Conservation (phyloP, 2,329 filamentous ascomycete species). For the Pseudogymnoascus sp. region DNA sequence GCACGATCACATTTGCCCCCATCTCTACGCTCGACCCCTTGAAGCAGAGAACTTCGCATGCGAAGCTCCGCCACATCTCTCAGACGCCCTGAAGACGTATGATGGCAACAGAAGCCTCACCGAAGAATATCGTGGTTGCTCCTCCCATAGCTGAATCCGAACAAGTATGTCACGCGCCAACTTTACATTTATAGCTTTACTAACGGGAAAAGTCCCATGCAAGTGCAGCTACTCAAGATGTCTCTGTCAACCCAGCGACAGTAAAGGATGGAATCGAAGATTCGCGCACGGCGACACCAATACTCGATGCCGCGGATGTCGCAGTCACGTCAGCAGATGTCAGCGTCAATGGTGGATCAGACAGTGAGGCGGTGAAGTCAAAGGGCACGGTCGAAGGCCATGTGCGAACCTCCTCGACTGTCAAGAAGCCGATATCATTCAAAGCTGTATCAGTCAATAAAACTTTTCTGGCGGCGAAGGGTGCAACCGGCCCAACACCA, state of each 20-base stretch:
- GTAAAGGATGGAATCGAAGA: slow-evolving; percentile 42
- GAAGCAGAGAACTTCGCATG: slow-evolving; percentile 24
- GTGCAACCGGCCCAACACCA: slow-evolving; percentile 34
- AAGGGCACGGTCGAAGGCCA: slow-evolving; percentile 51
- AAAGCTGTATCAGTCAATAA: slow-evolving; percentile 82
- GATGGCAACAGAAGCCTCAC: slow-evolving; percentile 56
- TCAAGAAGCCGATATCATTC: slow-evolving; percentile 71
- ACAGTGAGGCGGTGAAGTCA: slow-evolving; percentile 61
- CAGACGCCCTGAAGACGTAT: slow-evolving; percentile 42
- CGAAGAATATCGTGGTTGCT: slow-evolving; percentile 36
- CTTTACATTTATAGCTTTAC: neutral
- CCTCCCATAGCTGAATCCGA: slow-evolving; percentile 12
- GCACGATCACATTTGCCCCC: neutral
- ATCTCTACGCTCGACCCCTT: neutral
- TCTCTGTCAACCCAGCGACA: slow-evolving; percentile 28
- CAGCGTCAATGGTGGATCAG: slow-evolving; percentile 66
- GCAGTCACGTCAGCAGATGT: slow-evolving; percentile 54
- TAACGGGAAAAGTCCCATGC: neutral
- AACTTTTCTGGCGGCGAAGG: slow-evolving; percentile 71
- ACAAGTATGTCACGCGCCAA: slow-evolving; percentile 11
- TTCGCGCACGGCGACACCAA: slow-evolving; percentile 44
- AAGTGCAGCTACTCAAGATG: slow-evolving; percentile 37
- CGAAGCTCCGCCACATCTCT: slow-evolving; percentile 25
- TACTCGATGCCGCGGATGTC: slow-evolving; percentile 49
- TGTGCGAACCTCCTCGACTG: slow-evolving; percentile 47